These are phyloP conservation scores for Penicillium turbatum DNA, from an alignment of 495 filamentous ascomycete species.

Conservation along the genomic window DNA sequence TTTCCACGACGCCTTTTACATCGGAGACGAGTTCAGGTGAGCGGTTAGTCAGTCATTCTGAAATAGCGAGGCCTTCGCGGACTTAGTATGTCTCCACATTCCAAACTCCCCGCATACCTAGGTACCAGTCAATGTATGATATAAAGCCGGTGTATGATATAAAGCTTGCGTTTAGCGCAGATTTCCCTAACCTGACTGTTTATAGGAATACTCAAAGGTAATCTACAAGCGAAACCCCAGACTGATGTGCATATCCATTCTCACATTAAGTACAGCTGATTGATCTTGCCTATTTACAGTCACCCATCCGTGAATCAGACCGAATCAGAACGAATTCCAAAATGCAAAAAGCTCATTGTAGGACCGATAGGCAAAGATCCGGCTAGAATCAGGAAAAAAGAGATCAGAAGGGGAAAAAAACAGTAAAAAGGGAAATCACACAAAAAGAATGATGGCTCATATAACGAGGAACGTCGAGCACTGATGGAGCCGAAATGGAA, in stretches of 20 bases:
- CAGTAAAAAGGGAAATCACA: conserved; percentile 9
- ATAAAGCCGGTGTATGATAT: too few species aligned
- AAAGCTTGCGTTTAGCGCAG: too few species aligned
- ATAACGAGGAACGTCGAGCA: background rate
- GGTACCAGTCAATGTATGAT: too few species aligned
- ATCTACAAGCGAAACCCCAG: background rate
- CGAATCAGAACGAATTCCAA: conserved; percentile 6
- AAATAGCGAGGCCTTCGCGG: background rate
- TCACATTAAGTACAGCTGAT: conserved; percentile 34
- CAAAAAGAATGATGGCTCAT: conserved; percentile 14
- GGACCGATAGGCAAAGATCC: conserved; percentile 1
- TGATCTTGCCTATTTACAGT: conserved; percentile 20
- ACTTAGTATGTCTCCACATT: too few species aligned
- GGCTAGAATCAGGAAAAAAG: conserved; percentile 1
- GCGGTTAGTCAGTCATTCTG: background rate
- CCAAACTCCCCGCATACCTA: too few species aligned
- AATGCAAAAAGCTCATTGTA: background rate
- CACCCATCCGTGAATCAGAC: conserved; percentile 10
- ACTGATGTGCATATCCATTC: conserved; percentile 27
- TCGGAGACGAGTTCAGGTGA: too few species aligned
- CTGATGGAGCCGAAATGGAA: conserved; percentile 18
- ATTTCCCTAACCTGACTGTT: too few species aligned
- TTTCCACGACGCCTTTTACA: too few species aligned
- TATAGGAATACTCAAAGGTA: too few species aligned
- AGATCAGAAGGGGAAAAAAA: conserved; percentile 5